Base-by-base conservation (phyloP, 2,329 filamentous ascomycete genomes). In the Colletotrichum tabaci region DNA sequence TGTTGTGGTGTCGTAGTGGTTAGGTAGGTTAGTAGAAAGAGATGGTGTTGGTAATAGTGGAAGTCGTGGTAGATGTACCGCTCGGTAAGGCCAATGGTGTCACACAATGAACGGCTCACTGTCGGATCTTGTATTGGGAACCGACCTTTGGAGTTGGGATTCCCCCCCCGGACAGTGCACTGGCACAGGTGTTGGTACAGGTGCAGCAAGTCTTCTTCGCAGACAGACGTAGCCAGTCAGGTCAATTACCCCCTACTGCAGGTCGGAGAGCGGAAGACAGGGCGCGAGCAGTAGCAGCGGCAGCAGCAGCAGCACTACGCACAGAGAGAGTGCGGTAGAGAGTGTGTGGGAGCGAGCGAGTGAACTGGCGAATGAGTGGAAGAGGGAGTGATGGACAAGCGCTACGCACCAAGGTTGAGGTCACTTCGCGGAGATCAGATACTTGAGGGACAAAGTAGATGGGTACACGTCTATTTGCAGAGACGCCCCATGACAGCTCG, bases 401-500 rank as follows among this genome's bases (percentile, higher is more conserved):
- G 58, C 69, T 69, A 64, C 69, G 30, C 30, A 35, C 30, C 30
- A 58, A 69, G 64, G 58, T 60, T 38, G 53, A 72, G 58, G 69
- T 63, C 53, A 64, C 68, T 58, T 49, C 65, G 65, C 47, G 65
- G 65, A 69, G 69, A 72, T 72, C 69, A 63, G 69, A 38, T 68
- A 72, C 58, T 62, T 62, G 40, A 15, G 44, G 26, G 30, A 15
- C 30, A 16, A 69, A 38, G 69, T 72, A 68, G 26, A 53, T 6
- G 16, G 57, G 38, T 71, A 72, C 66, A 53, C 42, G 21, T 46
- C 44, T 44, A 68, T 46, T 53, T 63, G 52, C 44, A 57, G 63
- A 35, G 56, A 67, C 50, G 21, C 42, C 66, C 58, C 64, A 23
- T 67, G 52, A 44, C 35, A 63, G 12, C 44, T 42, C 35, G 15